Evolutionary conservation across 2,329 filamentous ascomycete species (phyloP), one percentile per base, ranked within the genome.

Genomic region (Diatrype stigma): DNA sequence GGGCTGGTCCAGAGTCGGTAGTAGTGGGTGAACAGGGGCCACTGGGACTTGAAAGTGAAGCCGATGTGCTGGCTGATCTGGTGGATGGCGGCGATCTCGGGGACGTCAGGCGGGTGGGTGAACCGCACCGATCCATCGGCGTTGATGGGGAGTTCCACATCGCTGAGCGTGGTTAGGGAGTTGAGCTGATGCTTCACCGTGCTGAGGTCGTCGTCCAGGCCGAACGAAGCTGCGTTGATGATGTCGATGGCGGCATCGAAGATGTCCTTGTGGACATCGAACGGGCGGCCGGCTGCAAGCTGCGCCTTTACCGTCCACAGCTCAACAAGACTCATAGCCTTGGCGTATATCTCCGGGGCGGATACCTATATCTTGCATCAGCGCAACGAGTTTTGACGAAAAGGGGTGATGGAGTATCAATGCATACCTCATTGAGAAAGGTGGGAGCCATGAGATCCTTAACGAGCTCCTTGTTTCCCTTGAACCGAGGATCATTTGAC

Each of bases 371-470:
- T 34, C 32, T 14, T 16, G 14, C 14, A n/a, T 44, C 22, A 8
- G 30, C 52, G 7, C 51, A 44, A n/a, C 21, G 12, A 19, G 16
- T 17, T 12, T 28, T 32, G 34, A 46, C 2, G 3, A 8, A 4
- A 5, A 26, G 6, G 3, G 21, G 22, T 2, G 7, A 45, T 28
- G 23, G 7, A 6, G 23, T n/a, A n/a, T n/a, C 3, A 7, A 11
- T 8, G 38, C 38, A 28, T 38, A 55, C 55, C 28, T 56, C 54
- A 42, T 67, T 57, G 19, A 73, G 53, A 46, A 73, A 72, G 10
- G 47, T 57, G 0, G 68, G 65, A 2, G 67, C 60, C 70, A 73
- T 70, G 6, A 72, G 55, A 38, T 72, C 70, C 42, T 62, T 59
- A 3, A 71, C 52, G 3, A 73, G 60, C 40, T 66, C 61, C 46